Conservation (phyloP, 2,329 filamentous ascomycete species). For the Elsinoe batatas region DNA sequence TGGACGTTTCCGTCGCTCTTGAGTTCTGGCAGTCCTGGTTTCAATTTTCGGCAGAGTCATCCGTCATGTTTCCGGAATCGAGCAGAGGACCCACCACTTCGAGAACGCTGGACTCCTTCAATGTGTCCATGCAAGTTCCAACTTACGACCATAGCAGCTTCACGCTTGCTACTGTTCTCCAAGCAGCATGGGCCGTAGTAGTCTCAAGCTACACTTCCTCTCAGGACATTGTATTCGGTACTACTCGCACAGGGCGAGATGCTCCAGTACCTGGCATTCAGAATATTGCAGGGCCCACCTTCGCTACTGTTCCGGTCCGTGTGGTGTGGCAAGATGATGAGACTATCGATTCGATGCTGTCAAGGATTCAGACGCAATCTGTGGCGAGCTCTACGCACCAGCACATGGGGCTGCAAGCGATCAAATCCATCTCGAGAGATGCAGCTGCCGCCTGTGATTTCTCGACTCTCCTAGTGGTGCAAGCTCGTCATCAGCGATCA, state of each 20-base stretch:
- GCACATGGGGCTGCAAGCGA: slow-evolving; percentile 1
- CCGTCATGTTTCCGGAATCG: background rate
- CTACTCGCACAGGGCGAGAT: background rate
- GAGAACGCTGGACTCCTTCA: background rate
- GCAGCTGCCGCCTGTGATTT: slow-evolving; percentile 6
- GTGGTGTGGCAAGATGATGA: background rate
- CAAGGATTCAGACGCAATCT: background rate
- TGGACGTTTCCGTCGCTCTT: background rate
- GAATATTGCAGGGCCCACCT: background rate
- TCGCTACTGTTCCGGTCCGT: background rate
- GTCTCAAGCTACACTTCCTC: background rate
- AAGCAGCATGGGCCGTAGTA: background rate
- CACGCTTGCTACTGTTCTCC: background rate
- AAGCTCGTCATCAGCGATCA: background rate
- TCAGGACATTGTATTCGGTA: slow-evolving; percentile 2
- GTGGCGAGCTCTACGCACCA: background rate
- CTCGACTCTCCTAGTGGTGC: background rate
- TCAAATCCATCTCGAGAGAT: background rate
- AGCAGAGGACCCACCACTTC: background rate
- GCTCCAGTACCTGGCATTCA: background rate
- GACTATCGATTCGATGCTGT: background rate
- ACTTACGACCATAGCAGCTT: background rate
- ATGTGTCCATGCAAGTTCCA: background rate
- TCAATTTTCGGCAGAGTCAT: background rate
- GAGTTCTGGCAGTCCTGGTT: background rate